These are phyloP conservation scores for Hyaloperonospora brassicae DNA, from an alignment of 352 stramenopile genomes.

Conservation along the genomic window DNA sequence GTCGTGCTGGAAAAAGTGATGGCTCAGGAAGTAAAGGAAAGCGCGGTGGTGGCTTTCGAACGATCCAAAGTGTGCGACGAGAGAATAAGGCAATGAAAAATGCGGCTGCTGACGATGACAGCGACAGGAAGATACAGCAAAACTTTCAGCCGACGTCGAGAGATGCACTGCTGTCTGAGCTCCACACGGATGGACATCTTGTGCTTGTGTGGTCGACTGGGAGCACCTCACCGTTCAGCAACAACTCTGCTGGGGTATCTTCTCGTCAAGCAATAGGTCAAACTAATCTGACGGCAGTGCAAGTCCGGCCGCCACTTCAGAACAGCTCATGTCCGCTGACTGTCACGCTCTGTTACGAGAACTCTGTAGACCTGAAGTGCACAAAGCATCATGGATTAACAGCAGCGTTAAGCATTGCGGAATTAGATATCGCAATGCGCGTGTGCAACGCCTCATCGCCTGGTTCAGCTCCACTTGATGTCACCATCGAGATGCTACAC, in stretches of 20 bases:
- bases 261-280: slow-evolving; percentile 40
- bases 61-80: slow-evolving; percentile 79
- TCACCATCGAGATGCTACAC: slow-evolving; percentile 72
- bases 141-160: slow-evolving; percentile 51
- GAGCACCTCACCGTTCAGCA: slow-evolving; percentile 15
- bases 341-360: slow-evolving; percentile 54
- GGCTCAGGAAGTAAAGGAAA: slow-evolving; percentile 24
- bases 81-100: slow-evolving; percentile 76
- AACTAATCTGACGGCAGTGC: slow-evolving; percentile 51
- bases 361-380: slow-evolving; percentile 28
- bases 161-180: slow-evolving; percentile 42
- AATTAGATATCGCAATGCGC: slow-evolving; percentile 69
- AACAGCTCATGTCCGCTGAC: slow-evolving; percentile 52
- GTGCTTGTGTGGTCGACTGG: slow-evolving; percentile 60
- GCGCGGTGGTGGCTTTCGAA: slow-evolving; percentile 53
- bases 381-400: slow-evolving; percentile 7
- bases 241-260: slow-evolving; percentile 11
- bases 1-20: slow-evolving; percentile 19
- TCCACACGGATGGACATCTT: slow-evolving; percentile 55
- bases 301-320: slow-evolving; percentile 42
- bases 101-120: slow-evolving; percentile 15
- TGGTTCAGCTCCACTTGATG: slow-evolving; percentile 54
- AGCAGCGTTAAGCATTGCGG: slow-evolving; percentile 33
- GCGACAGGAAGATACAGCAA: slow-evolving; percentile 15
- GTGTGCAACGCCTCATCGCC: slow-evolving; percentile 55